A percentile compares a stretch with the other conserved stretches of the same genome.
phyloP scores from a whole-genome alignment of 257 asterid species.

The Leptodermis oblonga region DNA sequence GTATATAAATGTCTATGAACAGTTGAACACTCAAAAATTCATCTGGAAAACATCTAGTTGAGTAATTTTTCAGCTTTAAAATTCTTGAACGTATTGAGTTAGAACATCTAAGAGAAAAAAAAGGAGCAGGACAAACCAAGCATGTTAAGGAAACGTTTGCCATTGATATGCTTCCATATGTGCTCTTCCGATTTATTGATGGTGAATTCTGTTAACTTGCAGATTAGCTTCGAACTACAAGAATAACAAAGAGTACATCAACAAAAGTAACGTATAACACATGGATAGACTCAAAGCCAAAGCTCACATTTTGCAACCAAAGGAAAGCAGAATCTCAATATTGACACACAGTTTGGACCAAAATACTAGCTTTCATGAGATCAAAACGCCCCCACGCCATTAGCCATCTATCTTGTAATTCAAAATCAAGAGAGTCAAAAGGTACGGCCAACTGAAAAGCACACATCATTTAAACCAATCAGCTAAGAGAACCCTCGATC shows the following conservation, averaged over 20 bases:
- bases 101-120: neutral
- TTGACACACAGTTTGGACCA: neutral
- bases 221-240: slow-evolving; percentile 67
- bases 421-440: neutral
- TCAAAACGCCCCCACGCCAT: neutral
- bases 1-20: neutral
- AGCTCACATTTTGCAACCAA: neutral
- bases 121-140: slow-evolving; percentile 53
- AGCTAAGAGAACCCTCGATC: neutral
- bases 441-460: neutral
- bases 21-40: neutral
- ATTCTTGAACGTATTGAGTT: no score
- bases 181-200: slow-evolving; percentile 92
- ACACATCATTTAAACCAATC: neutral
- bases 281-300: neutral
- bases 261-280: neutral
- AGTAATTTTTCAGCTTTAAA: no score
- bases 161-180: slow-evolving; percentile 95
- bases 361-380: neutral
- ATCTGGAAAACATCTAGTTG: neutral
- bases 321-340: neutral
- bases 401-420: neutral
- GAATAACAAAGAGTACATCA: slow-evolving; percentile 2
- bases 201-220: slow-evolving; percentile 70
- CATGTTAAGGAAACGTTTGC: slow-evolving; percentile 79